These are phyloP conservation scores for Flaveria linearis DNA, from an alignment of 129 eudicot species.

Conservation along the genomic window DNA sequence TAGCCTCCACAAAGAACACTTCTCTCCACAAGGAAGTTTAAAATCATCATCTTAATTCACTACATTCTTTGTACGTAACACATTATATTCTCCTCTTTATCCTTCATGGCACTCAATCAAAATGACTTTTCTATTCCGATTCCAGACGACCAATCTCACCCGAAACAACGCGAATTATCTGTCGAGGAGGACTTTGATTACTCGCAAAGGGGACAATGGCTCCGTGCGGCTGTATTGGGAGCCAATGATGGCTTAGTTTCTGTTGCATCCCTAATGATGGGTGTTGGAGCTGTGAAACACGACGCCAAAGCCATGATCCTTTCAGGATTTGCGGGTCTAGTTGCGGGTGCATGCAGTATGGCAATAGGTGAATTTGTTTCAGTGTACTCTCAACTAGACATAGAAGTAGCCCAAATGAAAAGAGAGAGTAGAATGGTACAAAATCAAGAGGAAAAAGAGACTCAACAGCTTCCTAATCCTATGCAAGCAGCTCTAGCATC, in stretches of 20 bases:
- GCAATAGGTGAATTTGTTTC: constrained; percentile 41
- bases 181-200: constrained; percentile 24
- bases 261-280: constrained; percentile 39
- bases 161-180: constrained; percentile 3
- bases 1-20: constrained; percentile 22
- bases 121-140: constrained; percentile 7
- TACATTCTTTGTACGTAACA: background rate
- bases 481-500: constrained; percentile 52
- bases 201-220: constrained; percentile 44
- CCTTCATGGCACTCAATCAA: constrained; percentile 28
- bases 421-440: constrained; percentile 14
- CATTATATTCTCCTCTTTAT: background rate
- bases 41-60: background rate
- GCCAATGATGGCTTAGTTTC: constrained; percentile 40
- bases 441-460: constrained; percentile 15
- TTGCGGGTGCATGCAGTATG: constrained; percentile 45
- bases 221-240: constrained; percentile 42
- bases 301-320: constrained; percentile 38
- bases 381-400: constrained; percentile 35
- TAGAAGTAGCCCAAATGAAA: constrained; percentile 33
- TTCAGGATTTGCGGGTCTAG: constrained; percentile 34
- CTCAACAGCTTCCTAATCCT: constrained; percentile 43
- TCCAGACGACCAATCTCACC: background rate
- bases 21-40: constrained; percentile 27
- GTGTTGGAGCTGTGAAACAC: constrained; percentile 40